A percentile compares a stretch with the other conserved stretches of the same genome.
Conservation (phyloP, 1,139 yeast genomes). For the Suhomyces yuchorum region DNA sequence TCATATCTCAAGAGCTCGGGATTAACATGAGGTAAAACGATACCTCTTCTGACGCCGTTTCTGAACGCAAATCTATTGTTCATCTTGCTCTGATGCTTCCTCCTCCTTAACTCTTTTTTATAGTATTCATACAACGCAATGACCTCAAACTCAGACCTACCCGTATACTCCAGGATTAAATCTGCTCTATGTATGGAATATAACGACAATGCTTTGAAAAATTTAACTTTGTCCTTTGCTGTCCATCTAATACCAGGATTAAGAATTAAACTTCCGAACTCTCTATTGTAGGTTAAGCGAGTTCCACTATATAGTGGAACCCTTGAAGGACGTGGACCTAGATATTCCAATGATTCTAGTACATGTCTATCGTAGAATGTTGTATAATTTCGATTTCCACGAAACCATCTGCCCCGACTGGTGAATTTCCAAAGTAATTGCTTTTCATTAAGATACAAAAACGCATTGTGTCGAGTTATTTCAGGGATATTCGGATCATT, state of each 20-base stretch:
- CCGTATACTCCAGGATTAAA: slow-evolving; percentile 36
- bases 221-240: slow-evolving; percentile 40
- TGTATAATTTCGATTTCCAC: slow-evolving; percentile 21
- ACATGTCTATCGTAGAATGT: slow-evolving; percentile 20
- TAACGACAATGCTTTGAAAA: slow-evolving; percentile 44
- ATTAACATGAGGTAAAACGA: slow-evolving; percentile 13
- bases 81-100: slow-evolving; percentile 18
- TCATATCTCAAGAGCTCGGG: slow-evolving; percentile 31
- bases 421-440: background rate
- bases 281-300: background rate
- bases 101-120: slow-evolving; percentile 24
- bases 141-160: slow-evolving; percentile 50
- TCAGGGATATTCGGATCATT: background rate
- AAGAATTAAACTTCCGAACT: background rate
- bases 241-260: slow-evolving; percentile 40
- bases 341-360: slow-evolving; percentile 14
- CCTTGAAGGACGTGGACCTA: background rate
- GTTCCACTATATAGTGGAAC: background rate
- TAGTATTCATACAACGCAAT: slow-evolving; percentile 47
- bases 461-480: background rate
- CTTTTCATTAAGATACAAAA: background rate
- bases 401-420: slow-evolving; percentile 11
- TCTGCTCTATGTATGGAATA: slow-evolving; percentile 52
- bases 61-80: slow-evolving; percentile 12
- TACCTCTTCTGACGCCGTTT: slow-evolving; percentile 11